These are phyloP conservation scores for Globisporangium sylvaticum DNA, from an alignment of 352 stramenopile genomes.

Conservation along the genomic window DNA sequence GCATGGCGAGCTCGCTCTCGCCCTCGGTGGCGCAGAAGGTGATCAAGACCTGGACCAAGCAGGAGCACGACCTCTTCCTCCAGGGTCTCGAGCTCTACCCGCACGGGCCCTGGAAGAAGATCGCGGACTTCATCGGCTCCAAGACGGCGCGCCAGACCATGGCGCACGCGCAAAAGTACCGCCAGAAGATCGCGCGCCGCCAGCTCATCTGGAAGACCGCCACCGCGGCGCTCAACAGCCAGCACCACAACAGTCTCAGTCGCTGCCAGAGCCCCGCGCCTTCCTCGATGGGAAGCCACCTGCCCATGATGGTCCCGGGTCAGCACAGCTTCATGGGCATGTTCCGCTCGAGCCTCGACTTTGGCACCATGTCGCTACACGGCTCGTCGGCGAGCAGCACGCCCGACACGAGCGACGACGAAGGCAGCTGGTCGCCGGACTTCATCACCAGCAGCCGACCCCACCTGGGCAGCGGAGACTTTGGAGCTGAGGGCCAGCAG, in stretches of 20 bases:
- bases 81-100: slow-evolving; percentile 25
- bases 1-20: slow-evolving; percentile 16
- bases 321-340: slow-evolving; percentile 13
- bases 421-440: slow-evolving; percentile 8
- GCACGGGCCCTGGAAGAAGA: slow-evolving; percentile 23
- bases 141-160: slow-evolving; percentile 25
- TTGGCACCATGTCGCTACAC: slow-evolving; percentile 1
- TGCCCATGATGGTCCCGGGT: not conserved
- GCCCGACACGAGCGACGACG: slow-evolving; percentile 19
- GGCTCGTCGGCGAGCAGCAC: slow-evolving; percentile 11
- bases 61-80: slow-evolving; percentile 26
- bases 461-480: slow-evolving; percentile 7
- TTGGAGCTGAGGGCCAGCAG: not conserved
- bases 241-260: slow-evolving; percentile 1
- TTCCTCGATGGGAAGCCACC: slow-evolving; percentile 24
- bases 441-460: not conserved
- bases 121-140: slow-evolving; percentile 23
- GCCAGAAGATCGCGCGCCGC: slow-evolving; percentile 24
- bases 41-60: slow-evolving; percentile 25
- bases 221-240: not conserved
- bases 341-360: slow-evolving; percentile 11
- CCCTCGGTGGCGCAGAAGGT: slow-evolving; percentile 18
- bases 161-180: slow-evolving; percentile 32
- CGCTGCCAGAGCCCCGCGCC: not conserved
- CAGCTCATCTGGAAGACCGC: slow-evolving; percentile 21